phyloP scores from a whole-genome alignment of 441 rosid species.

The Hura crepitans region DNA sequence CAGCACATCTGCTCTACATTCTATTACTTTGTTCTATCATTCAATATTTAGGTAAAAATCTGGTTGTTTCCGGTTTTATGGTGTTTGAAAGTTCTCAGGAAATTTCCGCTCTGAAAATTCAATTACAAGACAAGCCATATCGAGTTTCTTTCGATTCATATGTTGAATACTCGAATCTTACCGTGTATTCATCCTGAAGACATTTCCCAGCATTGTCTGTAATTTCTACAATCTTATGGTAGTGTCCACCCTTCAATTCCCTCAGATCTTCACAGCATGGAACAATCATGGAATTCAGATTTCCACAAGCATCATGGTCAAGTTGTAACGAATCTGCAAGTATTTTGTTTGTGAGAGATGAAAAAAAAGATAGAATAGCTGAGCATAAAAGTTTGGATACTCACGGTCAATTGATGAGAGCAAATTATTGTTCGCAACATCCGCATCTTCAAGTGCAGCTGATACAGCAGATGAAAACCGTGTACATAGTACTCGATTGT shows the following conservation, averaged over 20 bases:
- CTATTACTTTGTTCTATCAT: not conserved
- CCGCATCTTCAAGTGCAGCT: conserved; percentile 58
- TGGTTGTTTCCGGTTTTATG: not conserved
- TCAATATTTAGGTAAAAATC: not conserved
- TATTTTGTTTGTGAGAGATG: conserved; percentile 12
- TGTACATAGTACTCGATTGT: conserved; percentile 54
- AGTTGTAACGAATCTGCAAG: conserved; percentile 80
- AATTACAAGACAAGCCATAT: not conserved
- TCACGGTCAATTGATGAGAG: conserved; percentile 70
- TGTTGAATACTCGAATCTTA: conserved; percentile 25
- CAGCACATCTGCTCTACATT: not conserved
- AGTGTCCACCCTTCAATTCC: conserved; percentile 79
- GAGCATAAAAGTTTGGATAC: conserved; percentile 29
- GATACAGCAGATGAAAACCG: conserved; percentile 77
- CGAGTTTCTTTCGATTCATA: not conserved
- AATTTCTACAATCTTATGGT: conserved; percentile 74
- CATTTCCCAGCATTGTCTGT: conserved; percentile 86
- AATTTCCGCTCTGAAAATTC: not conserved
- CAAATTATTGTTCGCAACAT: conserved; percentile 54
- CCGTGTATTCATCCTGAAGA: conserved; percentile 77
- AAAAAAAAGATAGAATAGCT: not conserved
- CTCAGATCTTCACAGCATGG: conserved; percentile 78
- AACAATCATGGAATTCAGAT: conserved; percentile 71
- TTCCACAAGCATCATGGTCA: conserved; percentile 78
- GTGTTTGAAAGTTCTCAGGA: not conserved